Conservation (phyloP, 2,329 filamentous ascomycete species). For the Colletotrichum phormii region DNA sequence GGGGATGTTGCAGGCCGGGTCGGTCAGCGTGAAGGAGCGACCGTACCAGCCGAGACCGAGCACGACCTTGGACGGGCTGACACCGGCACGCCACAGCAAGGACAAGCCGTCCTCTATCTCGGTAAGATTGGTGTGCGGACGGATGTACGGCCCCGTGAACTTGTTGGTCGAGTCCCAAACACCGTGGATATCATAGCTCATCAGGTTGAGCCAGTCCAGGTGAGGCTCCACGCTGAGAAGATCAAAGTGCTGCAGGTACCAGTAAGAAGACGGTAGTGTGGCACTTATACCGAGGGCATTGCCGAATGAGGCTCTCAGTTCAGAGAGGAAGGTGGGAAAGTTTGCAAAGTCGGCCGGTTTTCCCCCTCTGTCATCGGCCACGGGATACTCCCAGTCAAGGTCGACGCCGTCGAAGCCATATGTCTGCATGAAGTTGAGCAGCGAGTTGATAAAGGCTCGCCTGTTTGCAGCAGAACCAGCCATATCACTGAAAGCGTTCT, state of each 20-base stretch:
- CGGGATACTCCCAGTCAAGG: slow-evolving; percentile 39
- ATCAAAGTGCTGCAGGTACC: slow-evolving; percentile 45
- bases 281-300: slow-evolving; percentile 21
- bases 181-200: slow-evolving; percentile 55
- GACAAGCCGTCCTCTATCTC: slow-evolving; percentile 45
- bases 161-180: slow-evolving; percentile 16
- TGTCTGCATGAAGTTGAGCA: slow-evolving; percentile 52
- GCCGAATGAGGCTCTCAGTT: neutral
- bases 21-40: neutral
- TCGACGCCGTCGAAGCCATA: slow-evolving; percentile 59
- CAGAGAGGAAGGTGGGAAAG: slow-evolving; percentile 40
- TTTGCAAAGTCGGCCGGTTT: slow-evolving; percentile 48
- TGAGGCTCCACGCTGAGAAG: slow-evolving; percentile 36
- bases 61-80: slow-evolving; percentile 43
- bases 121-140: slow-evolving; percentile 46
- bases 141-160: slow-evolving; percentile 39
- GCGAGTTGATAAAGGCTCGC: slow-evolving; percentile 49
- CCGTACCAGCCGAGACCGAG: slow-evolving; percentile 43
- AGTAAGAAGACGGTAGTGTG: slow-evolving; percentile 42
- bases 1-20: neutral
- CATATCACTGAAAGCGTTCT: slow-evolving; percentile 47
- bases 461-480: slow-evolving; percentile 43
- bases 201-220: slow-evolving; percentile 57
- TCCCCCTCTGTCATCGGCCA: slow-evolving; percentile 52
- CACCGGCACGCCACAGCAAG: slow-evolving; percentile 41